These are phyloP conservation scores for Flaveria sonorensis DNA, from an alignment of 129 eudicot species.

Conservation along the genomic window DNA sequence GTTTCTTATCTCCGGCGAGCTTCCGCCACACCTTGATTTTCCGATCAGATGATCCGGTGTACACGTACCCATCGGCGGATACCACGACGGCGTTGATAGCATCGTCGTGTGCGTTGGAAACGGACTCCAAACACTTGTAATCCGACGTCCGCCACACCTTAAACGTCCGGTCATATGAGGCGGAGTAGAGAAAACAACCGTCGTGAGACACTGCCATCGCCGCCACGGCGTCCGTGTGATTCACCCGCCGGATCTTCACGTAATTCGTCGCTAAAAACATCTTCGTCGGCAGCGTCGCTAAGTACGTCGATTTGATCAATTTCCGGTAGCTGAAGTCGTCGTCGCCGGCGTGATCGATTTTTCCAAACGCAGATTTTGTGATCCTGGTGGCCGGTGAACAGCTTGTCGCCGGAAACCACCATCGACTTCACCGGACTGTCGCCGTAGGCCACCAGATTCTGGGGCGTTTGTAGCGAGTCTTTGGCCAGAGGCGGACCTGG, in stretches of 20 bases:
- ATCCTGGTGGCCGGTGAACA: constrained; percentile 83
- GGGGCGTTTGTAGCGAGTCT: constrained; percentile 6
- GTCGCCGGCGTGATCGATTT: constrained; percentile 31
- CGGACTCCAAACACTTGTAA: constrained; percentile 73
- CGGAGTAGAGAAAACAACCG: constrained; percentile 63
- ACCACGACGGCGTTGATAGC: constrained; percentile 71
- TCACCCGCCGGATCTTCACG: constrained; percentile 54
- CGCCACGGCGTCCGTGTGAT: constrained; percentile 78
- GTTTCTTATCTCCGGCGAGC: constrained; percentile 38
- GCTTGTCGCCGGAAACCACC: constrained; percentile 44
- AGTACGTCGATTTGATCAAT: constrained; percentile 15
- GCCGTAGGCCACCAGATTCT: constrained; percentile 22
- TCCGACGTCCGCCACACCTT: constrained; percentile 85
- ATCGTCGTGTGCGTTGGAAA: constrained; percentile 75
- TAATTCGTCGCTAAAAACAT: constrained; percentile 58
- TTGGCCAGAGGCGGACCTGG: constrained; percentile 64
- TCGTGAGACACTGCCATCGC: constrained; percentile 65
- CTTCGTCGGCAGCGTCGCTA: constrained; percentile 67
- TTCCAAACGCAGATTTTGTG: constrained; percentile 84
- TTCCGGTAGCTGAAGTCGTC: neutral
- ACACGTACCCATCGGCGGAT: constrained; percentile 57
- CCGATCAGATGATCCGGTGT: constrained; percentile 81
- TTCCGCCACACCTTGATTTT: constrained; percentile 71
- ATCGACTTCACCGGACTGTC: constrained; percentile 59
- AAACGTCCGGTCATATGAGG: constrained; percentile 81